A percentile compares a stretch with the other conserved stretches of the same genome.
Evolutionary conservation across 768 basidiomycete genomes (phyloP).

Genomic region (Rhodocollybia butyracea): DNA sequence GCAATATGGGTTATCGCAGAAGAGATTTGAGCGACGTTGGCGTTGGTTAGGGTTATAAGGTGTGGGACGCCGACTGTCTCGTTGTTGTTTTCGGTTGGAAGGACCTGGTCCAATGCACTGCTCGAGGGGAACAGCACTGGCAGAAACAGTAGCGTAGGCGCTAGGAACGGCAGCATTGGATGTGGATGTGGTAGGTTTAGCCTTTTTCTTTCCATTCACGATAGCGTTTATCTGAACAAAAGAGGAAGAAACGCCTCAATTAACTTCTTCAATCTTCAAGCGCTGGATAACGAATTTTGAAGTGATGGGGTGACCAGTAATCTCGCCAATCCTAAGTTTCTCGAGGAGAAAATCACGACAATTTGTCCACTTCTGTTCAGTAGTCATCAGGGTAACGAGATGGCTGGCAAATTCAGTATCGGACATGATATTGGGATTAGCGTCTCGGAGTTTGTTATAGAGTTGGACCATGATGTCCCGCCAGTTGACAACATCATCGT

Average conservation of each 20-base stretch:
- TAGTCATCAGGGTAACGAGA: slow-evolving; percentile 8
- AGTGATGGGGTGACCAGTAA: not conserved
- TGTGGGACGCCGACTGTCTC: not conserved
- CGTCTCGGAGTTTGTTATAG: not conserved
- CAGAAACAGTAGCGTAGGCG: not conserved
- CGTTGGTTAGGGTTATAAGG: not conserved
- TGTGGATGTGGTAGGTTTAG: not conserved
- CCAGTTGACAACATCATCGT: not conserved
- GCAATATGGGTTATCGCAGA: slow-evolving; percentile 19
- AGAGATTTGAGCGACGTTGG: not conserved
- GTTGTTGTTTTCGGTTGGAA: not conserved
- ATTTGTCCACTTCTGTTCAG: not conserved
- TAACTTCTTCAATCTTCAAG: not conserved
- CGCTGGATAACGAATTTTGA: not conserved
- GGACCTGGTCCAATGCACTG: no score
- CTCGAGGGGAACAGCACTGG: not conserved
- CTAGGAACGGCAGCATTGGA: not conserved
- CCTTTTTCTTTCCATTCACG: not conserved
- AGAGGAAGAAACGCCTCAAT: not conserved
- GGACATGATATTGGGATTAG: slow-evolving; percentile 3
- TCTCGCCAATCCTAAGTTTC: not conserved
- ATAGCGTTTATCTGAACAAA: not conserved
- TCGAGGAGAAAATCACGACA: not conserved
- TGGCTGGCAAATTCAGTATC: slow-evolving; percentile 9
- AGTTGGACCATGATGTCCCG: not conserved